Base-by-base conservation (phyloP, 176 grass and related monocot genomes). In the Saccharum officinarum region DNA sequence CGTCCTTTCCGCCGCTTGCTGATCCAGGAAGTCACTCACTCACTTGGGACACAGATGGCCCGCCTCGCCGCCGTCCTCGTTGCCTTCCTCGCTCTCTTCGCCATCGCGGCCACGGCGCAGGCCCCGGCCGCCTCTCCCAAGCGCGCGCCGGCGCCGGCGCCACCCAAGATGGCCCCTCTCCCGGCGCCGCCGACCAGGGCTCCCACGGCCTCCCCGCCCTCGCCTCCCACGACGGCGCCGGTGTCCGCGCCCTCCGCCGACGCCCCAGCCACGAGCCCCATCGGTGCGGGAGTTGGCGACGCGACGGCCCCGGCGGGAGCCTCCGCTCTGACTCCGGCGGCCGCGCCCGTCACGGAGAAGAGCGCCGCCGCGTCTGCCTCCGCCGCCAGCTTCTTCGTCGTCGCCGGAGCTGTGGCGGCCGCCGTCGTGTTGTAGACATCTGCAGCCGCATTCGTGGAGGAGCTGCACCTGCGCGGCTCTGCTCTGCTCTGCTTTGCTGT, bases 371-470 rank as follows among this genome's bases (percentile, higher is more conserved):
- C 4, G 1, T 75, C 14, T 63, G 4, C 83, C 3, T 37, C 65
- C 10, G 63, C 83, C 33, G 22, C 59, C 39, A 77, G 76, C 72
- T 66, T 94, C 37, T 37, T 69, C 44, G 55, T 71, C n/a, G 65
- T 65, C 30, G 71, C 80, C 63, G 69, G 79, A 0, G 62, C 78
- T 0, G 50, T 84, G 25, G 71, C 79, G 3, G 71, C 80, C 36
- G 60, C 79, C 0, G 37, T 84, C 44, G 47, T 83, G 57, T 90
- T 87, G 84, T 90, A 90, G 84, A 25, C 75, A 34, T 9, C 54
- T 22, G 54, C 18, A 1, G 17, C 4, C 15, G 54, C 1, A 59
- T 22, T 7, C 20, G 20, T 1, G 22, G 17, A 18, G 49, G 20
- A 18, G 33, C 5, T 18, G 50, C 20, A 30, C 49, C 26, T 17